Base-by-base conservation (phyloP, 2,329 filamentous ascomycete species). In the Aspergillus pseudoglaucus region DNA sequence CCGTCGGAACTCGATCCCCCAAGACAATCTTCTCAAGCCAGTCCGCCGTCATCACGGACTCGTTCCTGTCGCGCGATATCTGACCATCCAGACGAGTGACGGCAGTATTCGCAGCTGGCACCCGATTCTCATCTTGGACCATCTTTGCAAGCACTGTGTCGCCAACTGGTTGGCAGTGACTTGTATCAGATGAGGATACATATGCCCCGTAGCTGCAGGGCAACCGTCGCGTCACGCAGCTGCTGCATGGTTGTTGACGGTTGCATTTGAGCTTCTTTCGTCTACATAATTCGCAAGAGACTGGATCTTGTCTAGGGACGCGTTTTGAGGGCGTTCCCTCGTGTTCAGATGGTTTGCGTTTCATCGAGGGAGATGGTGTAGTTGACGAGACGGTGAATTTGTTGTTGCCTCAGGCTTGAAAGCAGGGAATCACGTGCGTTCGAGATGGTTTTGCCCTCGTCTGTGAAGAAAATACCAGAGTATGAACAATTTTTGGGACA, bases 211-310 rank as follows among this genome's bases (percentile, higher is more conserved):
- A 65, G 12, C 15, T 52, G 47, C 68, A 71, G 1, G 41, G 6
- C 10, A 69, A 38, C 2, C 52, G 53, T 12, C 68, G 63, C 4
- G 60, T 46, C 1, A 49, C 57, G 53, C 77, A 80, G 50, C 72
- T 73, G 27, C 70, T 71, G 55, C 77, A 80, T 10, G 77, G 77
- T 12, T 69, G 62, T 41, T 70, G 70, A 3, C 76, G 72, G 56
- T 79, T 73, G 58, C 77, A 80, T 65, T 77, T 80, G 33, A 80
- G 73, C 68, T 79, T 70, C 53, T 68, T 67, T 51, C 58, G 56
- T 3, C 68, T 60, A 45, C 69, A 72, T 7, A 61, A 68, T 10
- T 64, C 62, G 43, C 68, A 72, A 0, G 69, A 71, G 1, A 72
- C 66, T 0, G 69, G 68, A 14, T 69, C 65, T 49, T 70, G 67